Base-by-base conservation (phyloP, 1,284 basidiomycete genomes). In the Ceratobasidium theobromae region DNA sequence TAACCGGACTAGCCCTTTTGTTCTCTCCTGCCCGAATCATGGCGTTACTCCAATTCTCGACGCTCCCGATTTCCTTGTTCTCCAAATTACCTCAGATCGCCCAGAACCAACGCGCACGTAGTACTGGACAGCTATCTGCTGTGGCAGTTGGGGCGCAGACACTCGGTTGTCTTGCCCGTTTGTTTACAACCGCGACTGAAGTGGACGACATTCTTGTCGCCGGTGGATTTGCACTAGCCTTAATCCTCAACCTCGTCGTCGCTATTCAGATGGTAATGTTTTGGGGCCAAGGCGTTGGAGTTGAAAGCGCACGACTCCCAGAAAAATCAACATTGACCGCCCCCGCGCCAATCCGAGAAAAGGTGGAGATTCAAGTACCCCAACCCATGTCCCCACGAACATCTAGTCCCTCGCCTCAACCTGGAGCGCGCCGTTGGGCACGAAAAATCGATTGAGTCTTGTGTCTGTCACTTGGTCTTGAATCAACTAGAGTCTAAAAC, bases 171-270 rank as follows among this genome's bases (percentile, higher is more conserved):
- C 78, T 93, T 45, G 95, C 93, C 0, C 82, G 95, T 45, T 77
- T 97, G 16, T 97, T 94, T 79, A 98, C 95, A 1, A 95, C 92
- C 4, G 81, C 86, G 5, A 88, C 87, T 43, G 95, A 97, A 75
- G 87, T 95, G 67, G 85, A 86, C 64, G 95, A 97, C 76, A 71
- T 75, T 2, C 80, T 95, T 69, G 83, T 97, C 67, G 80, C 86
- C 35, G 87, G 89, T 53, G 90, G 91, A 41, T 97, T 94, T 74
- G 85, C 82, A 0, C 81, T 93, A 16, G 91, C 91, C 0, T 83
- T 95, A 0, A 67, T 85, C 9, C 79, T 97, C 16, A 98, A 98
- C 75, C 71, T 86, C 68, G 80, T 95, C 12, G 77, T 97, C 18
- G 93, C 88, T 0, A 74, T 78, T 4, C 95, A 97, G 77, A 82